Conservation (phyloP, 208 protist genomes). For the Porcisia hertigi region DNA sequence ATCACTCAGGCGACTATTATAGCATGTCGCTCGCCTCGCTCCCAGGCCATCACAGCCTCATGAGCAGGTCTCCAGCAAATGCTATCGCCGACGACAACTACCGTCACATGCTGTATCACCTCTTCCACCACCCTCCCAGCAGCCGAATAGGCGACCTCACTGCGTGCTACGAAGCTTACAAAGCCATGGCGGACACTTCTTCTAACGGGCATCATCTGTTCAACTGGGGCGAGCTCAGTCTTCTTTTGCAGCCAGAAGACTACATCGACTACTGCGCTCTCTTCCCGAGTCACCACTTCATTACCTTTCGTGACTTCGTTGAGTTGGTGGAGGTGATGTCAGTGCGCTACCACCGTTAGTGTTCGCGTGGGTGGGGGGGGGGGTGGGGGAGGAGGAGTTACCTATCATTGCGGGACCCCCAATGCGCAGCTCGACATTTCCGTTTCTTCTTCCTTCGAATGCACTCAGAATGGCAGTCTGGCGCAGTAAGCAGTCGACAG, state of each 20-base stretch:
- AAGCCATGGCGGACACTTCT: constrained; percentile 21
- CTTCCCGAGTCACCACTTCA: constrained; percentile 22
- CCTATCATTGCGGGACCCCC: neutral
- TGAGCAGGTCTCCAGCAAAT: neutral
- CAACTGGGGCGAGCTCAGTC: constrained; percentile 28
- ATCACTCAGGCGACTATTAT: constrained; percentile 5
- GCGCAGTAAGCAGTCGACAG: neutral
- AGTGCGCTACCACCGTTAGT: constrained; percentile 19
- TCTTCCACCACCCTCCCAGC: constrained; percentile 32
- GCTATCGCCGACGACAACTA: constrained; percentile 16
- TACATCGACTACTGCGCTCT: constrained; percentile 33
- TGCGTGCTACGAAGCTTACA: constrained; percentile 17
- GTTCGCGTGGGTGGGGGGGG: neutral
- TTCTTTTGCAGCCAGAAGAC: constrained; percentile 35
- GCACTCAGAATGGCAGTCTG: neutral
- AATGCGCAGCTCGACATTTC: neutral
- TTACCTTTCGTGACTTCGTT: constrained; percentile 30
- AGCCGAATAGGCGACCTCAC: constrained; percentile 16
- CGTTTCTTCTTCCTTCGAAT: neutral
- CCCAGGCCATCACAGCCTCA: neutral
- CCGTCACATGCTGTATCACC: constrained; percentile 25
- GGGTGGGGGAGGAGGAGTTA: neutral
- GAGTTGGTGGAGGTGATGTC: constrained; percentile 41
- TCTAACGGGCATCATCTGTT: constrained; percentile 21
- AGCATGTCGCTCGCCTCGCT: neutral